Evolutionary conservation across 208 protist species (phyloP).

Genomic region (Leptomonas seymouri): DNA sequence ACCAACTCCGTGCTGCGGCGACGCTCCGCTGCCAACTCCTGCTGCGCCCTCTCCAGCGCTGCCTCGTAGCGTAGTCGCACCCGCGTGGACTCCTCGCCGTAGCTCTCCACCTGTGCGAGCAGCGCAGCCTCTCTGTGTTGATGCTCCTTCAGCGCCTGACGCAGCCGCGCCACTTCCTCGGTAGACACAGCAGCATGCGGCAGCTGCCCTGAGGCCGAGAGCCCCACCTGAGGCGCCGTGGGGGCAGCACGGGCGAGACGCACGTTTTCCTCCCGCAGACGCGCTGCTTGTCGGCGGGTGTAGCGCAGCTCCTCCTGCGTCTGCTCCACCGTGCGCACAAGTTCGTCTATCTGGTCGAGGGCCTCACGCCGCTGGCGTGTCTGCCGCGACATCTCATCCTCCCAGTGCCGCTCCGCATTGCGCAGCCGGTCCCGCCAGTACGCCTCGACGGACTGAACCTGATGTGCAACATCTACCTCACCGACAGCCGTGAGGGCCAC

Average conservation of each 20-base stretch:
- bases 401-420: constrained; percentile 45
- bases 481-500: background rate
- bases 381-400: constrained; percentile 38
- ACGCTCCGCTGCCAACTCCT: constrained; percentile 54
- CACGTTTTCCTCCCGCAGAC: constrained; percentile 34
- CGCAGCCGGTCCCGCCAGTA: constrained; percentile 61
- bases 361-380: constrained; percentile 35
- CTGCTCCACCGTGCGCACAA: constrained; percentile 45
- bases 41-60: constrained; percentile 33
- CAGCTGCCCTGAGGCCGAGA: background rate
- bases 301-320: constrained; percentile 45
- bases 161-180: constrained; percentile 25
- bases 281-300: constrained; percentile 36
- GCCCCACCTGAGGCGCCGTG: background rate
- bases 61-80: constrained; percentile 35
- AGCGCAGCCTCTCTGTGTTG: constrained; percentile 45
- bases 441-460: constrained; percentile 46
- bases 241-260: constrained; percentile 4
- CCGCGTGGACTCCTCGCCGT: constrained; percentile 42
- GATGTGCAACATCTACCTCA: constrained; percentile 42
- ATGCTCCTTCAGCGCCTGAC: constrained; percentile 10
- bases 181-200: background rate
- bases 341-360: constrained; percentile 46
- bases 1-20: constrained; percentile 55
- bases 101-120: constrained; percentile 56